Evolutionary conservation across 2,329 filamentous ascomycete species (phyloP).

Genomic region (Fusarium sp.): DNA sequence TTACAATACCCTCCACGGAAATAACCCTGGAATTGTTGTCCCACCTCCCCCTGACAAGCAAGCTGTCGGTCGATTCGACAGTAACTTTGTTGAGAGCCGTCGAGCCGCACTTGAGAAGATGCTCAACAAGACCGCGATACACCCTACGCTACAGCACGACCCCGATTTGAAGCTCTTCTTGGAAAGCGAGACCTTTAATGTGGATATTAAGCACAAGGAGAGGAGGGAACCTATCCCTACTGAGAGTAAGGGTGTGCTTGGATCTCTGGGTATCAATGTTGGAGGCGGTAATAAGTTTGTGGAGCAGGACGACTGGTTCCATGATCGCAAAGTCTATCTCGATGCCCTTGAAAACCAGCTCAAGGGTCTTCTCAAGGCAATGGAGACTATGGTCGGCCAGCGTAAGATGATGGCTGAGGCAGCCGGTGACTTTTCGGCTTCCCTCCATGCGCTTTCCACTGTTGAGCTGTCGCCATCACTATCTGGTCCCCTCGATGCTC

Average conservation of each 20-base stretch:
- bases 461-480: conserved; percentile 92
- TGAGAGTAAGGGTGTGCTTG: conserved; percentile 94
- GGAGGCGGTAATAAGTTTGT: conserved; percentile 89
- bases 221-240: conserved; percentile 85
- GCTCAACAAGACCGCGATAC: conserved; percentile 93
- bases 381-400: conserved; percentile 91
- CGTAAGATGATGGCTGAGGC: conserved; percentile 94
- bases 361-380: conserved; percentile 89
- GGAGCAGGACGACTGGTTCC: conserved; percentile 99
- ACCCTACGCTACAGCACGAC: conserved; percentile 92
- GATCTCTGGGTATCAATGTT: conserved; percentile 82
- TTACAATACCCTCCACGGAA: conserved; percentile 92
- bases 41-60: conserved; percentile 98
- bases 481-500: conserved; percentile 87
- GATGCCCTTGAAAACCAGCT: conserved; percentile 94
- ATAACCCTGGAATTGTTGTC: conserved; percentile 94
- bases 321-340: conserved; percentile 93
- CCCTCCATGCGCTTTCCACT: conserved; percentile 89
- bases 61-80: conserved; percentile 94
- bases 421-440: conserved; percentile 91
- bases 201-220: conserved; percentile 98
- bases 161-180: conserved; percentile 95
- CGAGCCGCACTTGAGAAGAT: conserved; percentile 94
- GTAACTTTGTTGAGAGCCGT: conserved; percentile 94
- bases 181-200: conserved; percentile 94